Percentiles rank a stretch among this genome's conserved stretches.
These are phyloP conservation scores for Gnetum montanum DNA, from an alignment of 75 land plant species.

Conservation along the genomic window DNA sequence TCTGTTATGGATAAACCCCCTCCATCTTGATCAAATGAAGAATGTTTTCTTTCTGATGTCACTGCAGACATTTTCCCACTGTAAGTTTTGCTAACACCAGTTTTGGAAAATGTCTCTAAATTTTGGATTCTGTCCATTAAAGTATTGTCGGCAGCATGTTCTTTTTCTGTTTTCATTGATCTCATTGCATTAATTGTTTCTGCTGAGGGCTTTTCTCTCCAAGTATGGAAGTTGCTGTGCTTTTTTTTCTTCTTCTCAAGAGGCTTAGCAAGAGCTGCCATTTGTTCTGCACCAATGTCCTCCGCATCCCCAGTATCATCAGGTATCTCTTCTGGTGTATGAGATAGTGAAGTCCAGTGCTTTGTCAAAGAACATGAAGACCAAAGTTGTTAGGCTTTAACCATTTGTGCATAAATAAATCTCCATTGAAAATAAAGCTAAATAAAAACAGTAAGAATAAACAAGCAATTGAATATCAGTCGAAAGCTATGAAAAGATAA, in stretches of 20 bases:
- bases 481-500: no score
- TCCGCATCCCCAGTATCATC: slow-evolving; percentile 29
- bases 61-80: background rate
- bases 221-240: slow-evolving; percentile 38
- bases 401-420: no score
- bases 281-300: slow-evolving; percentile 16
- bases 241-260: slow-evolving; percentile 47
- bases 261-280: slow-evolving; percentile 57
- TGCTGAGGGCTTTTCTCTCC: slow-evolving; percentile 29
- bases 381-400: no score
- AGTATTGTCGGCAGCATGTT: background rate
- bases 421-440: no score
- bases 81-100: no score
- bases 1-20: slow-evolving; percentile 1
- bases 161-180: background rate
- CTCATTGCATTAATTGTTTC: background rate
- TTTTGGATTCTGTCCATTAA: background rate
- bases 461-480: no score
- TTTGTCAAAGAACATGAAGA: no score
- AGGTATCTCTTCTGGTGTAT: slow-evolving; percentile 4
- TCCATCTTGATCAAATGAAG: background rate
- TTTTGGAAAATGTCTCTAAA: background rate
- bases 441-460: no score
- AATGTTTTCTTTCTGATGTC: background rate
- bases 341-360: slow-evolving; percentile 58